Evolutionary conservation across 2,329 filamentous ascomycete species (phyloP).

Genomic region (Fusarium tanahbumbuense): DNA sequence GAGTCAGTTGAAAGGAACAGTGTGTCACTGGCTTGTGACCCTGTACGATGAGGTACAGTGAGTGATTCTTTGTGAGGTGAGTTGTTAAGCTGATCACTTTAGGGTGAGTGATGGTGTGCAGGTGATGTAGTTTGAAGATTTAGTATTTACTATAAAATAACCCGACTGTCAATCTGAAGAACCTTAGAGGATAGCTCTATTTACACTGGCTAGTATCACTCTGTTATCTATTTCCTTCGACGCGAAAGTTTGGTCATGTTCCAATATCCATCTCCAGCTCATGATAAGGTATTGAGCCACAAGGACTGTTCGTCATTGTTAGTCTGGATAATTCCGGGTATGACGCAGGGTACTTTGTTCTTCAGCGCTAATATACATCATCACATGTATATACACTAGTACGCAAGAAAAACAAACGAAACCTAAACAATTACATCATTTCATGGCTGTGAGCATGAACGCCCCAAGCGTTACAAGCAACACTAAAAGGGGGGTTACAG

Average conservation of each 20-base stretch:
- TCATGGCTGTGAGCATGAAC: not conserved
- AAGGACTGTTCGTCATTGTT: slow-evolving; percentile 3
- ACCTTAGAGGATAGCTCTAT: not conserved
- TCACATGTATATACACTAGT: slow-evolving; percentile 33
- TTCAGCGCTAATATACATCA: not conserved
- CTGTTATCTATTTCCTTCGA: not conserved
- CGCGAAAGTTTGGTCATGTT: not conserved
- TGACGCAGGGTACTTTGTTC: slow-evolving; percentile 28
- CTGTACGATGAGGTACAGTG: slow-evolving; percentile 3
- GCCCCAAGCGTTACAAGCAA: not conserved
- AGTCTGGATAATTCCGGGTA: slow-evolving; percentile 20
- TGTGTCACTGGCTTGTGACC: slow-evolving; percentile 50
- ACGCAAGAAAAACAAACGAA: not conserved
- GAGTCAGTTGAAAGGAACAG: slow-evolving; percentile 44
- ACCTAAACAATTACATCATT: slow-evolving; percentile 39
- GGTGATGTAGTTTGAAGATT: slow-evolving; percentile 36
- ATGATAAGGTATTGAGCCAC: not conserved
- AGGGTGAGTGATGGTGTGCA: slow-evolving; percentile 29
- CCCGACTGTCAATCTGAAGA: not conserved
- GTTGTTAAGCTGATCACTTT: slow-evolving; percentile 30
- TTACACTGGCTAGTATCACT: not conserved
- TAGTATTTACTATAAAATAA: slow-evolving; percentile 14
- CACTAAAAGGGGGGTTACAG: not conserved
- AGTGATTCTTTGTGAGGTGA: slow-evolving; percentile 14
- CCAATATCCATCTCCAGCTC: not conserved